Evolutionary conservation across 2,329 filamentous ascomycete genomes (phyloP).

Genomic region (Exophiala bonariae): DNA sequence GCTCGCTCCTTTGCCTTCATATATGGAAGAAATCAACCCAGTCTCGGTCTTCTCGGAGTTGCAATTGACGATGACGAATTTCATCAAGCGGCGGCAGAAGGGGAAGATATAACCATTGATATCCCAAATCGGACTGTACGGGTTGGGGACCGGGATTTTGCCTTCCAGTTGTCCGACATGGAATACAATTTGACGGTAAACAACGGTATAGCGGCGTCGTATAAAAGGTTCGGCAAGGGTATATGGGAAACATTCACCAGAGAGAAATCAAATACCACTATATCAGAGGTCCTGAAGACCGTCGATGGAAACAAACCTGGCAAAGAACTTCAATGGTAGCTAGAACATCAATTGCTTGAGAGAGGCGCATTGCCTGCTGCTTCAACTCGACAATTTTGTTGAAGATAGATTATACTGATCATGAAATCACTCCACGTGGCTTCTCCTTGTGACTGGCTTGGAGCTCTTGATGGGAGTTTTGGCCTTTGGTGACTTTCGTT

Average conservation of each 20-base stretch:
- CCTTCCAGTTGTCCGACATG: constrained; percentile 58
- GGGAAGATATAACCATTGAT: constrained; percentile 39
- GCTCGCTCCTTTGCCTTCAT: constrained; percentile 49
- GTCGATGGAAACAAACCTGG: too few species aligned
- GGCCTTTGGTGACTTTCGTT: constrained; percentile 13
- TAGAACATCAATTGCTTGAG: too few species aligned
- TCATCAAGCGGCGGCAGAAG: constrained; percentile 38
- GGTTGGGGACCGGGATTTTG: constrained; percentile 35
- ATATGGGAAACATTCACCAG: constrained; percentile 17
- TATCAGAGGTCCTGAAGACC: too few species aligned
- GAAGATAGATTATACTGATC: too few species aligned
- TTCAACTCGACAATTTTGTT: too few species aligned
- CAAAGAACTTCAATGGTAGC: too few species aligned
- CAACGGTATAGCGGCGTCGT: constrained; percentile 36
- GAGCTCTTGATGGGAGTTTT: constrained; percentile 18
- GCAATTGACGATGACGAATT: constrained; percentile 41
- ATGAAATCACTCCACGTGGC: too few species aligned
- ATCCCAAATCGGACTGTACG: constrained; percentile 21
- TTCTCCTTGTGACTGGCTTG: too few species aligned
- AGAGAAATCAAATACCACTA: background rate
- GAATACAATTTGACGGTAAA: constrained; percentile 52
- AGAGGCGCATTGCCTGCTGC: too few species aligned
- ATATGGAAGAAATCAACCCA: constrained; percentile 47
- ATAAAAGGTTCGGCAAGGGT: constrained; percentile 15
- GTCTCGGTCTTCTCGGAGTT: constrained; percentile 47